These are phyloP conservation scores for Scytalidium sp. DNA, from an alignment of 2,329 filamentous ascomycete genomes.

Conservation along the genomic window DNA sequence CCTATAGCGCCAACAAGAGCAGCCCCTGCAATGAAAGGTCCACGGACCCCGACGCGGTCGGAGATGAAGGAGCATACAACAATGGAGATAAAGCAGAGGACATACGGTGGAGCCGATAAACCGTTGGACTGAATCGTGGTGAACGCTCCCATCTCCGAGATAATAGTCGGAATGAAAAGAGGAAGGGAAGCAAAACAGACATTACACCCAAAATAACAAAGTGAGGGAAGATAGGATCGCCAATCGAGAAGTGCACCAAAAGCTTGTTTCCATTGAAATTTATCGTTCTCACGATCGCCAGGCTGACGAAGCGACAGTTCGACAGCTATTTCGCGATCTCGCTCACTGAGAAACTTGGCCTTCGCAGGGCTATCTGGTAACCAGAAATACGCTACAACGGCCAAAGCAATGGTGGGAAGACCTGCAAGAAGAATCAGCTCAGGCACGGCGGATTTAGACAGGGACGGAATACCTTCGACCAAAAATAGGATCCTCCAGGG, in stretches of 20 bases:
- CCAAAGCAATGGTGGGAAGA: constrained; percentile 74
- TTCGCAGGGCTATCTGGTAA: constrained; percentile 71
- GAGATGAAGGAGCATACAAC: constrained; percentile 68
- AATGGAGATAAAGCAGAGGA: constrained; percentile 67
- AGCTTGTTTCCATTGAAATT: constrained; percentile 53
- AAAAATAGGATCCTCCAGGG: constrained; percentile 80
- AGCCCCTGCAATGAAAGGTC: constrained; percentile 62
- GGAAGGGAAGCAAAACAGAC: constrained; percentile 82
- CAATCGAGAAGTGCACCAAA: constrained; percentile 59
- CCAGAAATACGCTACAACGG: constrained; percentile 67
- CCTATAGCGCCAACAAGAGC: constrained; percentile 60
- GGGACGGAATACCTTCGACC: constrained; percentile 54
- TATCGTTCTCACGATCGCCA: constrained; percentile 11
- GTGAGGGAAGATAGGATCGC: constrained; percentile 67
- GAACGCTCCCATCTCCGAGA: constrained; percentile 67
- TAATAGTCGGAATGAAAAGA: constrained; percentile 78
- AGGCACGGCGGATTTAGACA: background rate
- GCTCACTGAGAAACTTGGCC: constrained; percentile 55
- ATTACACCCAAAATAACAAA: constrained; percentile 82
- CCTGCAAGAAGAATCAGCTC: constrained; percentile 5
- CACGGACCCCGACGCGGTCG: constrained; percentile 61
- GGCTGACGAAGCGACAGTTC: constrained; percentile 52
- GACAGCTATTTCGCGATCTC: constrained; percentile 65
- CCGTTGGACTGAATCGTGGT: constrained; percentile 64
- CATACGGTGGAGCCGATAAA: constrained; percentile 74